phyloP scores from a whole-genome alignment of 2,329 filamentous ascomycete genomes.

The Thelonectria olida region DNA sequence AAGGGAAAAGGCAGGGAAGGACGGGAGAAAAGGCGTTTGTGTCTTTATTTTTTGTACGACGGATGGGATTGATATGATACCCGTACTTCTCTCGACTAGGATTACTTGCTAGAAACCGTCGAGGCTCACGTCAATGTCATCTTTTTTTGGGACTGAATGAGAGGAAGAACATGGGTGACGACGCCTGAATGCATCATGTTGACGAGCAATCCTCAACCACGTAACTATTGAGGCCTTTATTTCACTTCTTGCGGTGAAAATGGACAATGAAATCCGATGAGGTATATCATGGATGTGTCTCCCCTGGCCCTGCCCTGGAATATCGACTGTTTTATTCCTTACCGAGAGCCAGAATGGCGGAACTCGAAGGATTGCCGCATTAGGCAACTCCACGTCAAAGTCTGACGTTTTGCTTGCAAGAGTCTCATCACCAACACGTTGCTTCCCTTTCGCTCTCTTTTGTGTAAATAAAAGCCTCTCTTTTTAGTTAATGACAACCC shows the following conservation, averaged over 20 bases:
- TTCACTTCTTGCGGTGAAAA: not conserved
- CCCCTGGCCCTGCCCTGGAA: not conserved
- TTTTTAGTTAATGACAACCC: not conserved
- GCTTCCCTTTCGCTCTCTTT: not conserved
- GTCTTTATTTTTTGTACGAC: not conserved
- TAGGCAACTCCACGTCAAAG: not conserved
- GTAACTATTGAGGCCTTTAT: not conserved
- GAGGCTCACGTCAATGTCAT: conserved; percentile 9
- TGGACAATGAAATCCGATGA: not conserved
- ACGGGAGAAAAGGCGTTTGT: not conserved
- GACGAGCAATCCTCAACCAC: not conserved
- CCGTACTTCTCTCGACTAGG: conserved; percentile 3
- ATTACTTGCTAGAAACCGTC: conserved; percentile 4
- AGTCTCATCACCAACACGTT: not conserved
- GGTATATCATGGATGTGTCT: not conserved
- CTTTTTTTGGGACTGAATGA: no score
- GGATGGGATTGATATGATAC: conserved; percentile 17
- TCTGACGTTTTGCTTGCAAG: not conserved
- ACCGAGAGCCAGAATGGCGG: not conserved
- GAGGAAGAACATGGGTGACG: not conserved
- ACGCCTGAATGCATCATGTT: not conserved
- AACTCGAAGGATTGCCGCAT: not conserved
- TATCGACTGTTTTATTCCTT: not conserved
- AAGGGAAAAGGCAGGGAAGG: not conserved
- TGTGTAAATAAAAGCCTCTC: not conserved